Conservation (phyloP, 208 protist genomes). For the Leishmania gerbilli region DNA sequence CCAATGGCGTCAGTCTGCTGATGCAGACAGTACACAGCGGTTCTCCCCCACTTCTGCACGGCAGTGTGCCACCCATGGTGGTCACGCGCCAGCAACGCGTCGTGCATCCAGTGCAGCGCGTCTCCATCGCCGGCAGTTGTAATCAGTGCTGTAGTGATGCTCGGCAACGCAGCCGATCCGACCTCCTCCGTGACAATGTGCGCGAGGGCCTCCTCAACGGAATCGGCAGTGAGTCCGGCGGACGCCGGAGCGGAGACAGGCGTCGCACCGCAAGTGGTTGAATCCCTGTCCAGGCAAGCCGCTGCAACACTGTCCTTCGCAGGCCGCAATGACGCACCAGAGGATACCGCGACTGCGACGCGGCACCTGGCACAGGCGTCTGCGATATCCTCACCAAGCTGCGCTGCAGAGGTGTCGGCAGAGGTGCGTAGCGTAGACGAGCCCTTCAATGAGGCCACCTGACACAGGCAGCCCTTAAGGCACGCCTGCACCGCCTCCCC, state of each 20-base stretch:
- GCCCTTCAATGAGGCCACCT: constrained; percentile 10
- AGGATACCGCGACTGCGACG: neutral
- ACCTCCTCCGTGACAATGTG: neutral
- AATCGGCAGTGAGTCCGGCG: neutral
- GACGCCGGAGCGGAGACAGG: neutral
- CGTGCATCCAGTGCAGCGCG: constrained; percentile 23
- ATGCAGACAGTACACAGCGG: constrained; percentile 26
- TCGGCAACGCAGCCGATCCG: constrained; percentile 3
- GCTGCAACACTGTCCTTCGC: too few relatives aligned
- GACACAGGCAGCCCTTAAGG: constrained; percentile 21
- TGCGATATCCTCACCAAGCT: constrained; percentile 20
- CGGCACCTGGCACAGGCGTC: neutral
- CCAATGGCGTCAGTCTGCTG: constrained; percentile 26
- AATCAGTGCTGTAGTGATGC: neutral
- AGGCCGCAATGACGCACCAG: neutral
- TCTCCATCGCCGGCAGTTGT: constrained; percentile 7
- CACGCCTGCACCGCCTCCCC: constrained; percentile 15
- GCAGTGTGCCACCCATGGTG: constrained; percentile 20
- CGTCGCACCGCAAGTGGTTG: neutral
- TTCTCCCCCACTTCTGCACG: neutral
- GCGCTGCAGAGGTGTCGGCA: constrained; percentile 22
- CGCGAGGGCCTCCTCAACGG: constrained; percentile 18
- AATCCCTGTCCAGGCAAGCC: neutral
- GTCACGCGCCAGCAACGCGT: constrained; percentile 22
- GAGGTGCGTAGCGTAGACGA: constrained; percentile 21